Conservation (phyloP, 164 flowering plant genomes). For the Chloranthus sessilifolius region DNA sequence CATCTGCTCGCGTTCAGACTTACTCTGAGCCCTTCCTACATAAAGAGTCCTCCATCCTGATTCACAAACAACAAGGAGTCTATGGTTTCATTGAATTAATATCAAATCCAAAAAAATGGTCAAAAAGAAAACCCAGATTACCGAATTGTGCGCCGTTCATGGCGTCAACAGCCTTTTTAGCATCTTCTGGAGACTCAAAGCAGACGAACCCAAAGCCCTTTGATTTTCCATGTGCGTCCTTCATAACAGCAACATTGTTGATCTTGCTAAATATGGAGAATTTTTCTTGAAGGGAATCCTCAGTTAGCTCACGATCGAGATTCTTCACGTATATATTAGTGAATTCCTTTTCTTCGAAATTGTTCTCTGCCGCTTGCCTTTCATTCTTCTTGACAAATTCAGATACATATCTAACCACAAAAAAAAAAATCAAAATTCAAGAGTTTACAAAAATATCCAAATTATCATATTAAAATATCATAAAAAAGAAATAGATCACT, state of each 20-base stretch:
- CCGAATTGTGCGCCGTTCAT: slow-evolving; percentile 40
- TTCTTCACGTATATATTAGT: slow-evolving; percentile 46
- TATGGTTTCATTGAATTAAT: too few relatives aligned
- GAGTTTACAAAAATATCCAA: too few relatives aligned
- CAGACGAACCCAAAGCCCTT: slow-evolving; percentile 49
- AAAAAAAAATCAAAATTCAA: background rate
- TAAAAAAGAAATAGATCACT: too few relatives aligned
- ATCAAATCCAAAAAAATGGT: background rate
- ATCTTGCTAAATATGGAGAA: slow-evolving; percentile 38
- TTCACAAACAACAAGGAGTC: background rate
- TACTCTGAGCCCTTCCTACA: slow-evolving; percentile 43
- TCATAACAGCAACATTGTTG: slow-evolving; percentile 26
- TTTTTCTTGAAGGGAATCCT: slow-evolving; percentile 25
- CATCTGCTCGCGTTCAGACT: slow-evolving; percentile 30
- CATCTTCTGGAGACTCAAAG: slow-evolving; percentile 34
- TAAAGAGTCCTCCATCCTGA: slow-evolving; percentile 36
- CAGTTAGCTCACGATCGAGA: slow-evolving; percentile 29
- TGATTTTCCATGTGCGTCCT: slow-evolving; percentile 35
- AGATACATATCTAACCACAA: slow-evolving; percentile 32
- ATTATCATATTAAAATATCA: too few relatives aligned
- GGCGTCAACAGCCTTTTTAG: slow-evolving; percentile 33
- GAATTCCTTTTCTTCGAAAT: slow-evolving; percentile 12
- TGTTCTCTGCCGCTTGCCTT: slow-evolving; percentile 15
- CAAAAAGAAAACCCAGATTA: slow-evolving; percentile 8
- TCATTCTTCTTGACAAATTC: slow-evolving; percentile 38